phyloP scores from a whole-genome alignment of 2,329 filamentous ascomycete genomes.

The Microcera coccophila region DNA sequence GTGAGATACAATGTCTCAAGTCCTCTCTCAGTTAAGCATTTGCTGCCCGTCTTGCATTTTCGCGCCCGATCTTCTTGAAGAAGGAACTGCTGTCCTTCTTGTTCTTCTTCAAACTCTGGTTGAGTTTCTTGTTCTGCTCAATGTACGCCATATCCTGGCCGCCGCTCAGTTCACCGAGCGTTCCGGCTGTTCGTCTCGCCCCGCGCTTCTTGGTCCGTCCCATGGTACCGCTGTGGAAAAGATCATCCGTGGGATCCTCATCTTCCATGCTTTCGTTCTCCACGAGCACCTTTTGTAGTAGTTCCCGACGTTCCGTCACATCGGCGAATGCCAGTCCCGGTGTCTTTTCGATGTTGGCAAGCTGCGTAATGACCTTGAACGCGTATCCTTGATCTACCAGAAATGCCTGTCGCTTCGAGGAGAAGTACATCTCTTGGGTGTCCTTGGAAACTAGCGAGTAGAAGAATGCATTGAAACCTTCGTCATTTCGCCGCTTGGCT shows the following conservation, averaged over 20 bases:
- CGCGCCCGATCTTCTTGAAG: conserved; percentile 42
- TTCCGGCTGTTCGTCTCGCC: conserved; percentile 77
- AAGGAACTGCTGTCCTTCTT: conserved; percentile 39
- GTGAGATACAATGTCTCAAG: too few species aligned
- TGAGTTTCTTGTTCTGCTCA: conserved; percentile 72
- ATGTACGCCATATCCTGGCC: conserved; percentile 97
- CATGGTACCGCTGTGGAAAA: conserved; percentile 43
- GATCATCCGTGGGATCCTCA: conserved; percentile 56
- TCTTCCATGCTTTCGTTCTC: conserved; percentile 76
- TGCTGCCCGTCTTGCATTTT: conserved; percentile 38
- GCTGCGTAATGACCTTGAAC: conserved; percentile 96
- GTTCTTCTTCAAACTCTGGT: conserved; percentile 40
- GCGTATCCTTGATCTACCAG: conserved; percentile 97
- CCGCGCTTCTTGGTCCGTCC: conserved; percentile 51
- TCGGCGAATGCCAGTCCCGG: conserved; percentile 76
- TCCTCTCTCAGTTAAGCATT: conserved; percentile 10
- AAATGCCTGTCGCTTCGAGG: conserved; percentile 93
- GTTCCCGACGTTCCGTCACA: conserved; percentile 73
- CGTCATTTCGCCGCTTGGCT: conserved; percentile 92
- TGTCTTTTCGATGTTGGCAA: conserved; percentile 85
- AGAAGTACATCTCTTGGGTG: conserved; percentile 97
- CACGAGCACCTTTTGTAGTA: conserved; percentile 83
- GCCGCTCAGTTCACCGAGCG: conserved; percentile 78
- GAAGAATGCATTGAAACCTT: conserved; percentile 98
- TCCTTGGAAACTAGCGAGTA: conserved; percentile 97